Base-by-base conservation (phyloP, 2,329 filamentous ascomycete genomes). In the Nigrospora osmanthi region DNA sequence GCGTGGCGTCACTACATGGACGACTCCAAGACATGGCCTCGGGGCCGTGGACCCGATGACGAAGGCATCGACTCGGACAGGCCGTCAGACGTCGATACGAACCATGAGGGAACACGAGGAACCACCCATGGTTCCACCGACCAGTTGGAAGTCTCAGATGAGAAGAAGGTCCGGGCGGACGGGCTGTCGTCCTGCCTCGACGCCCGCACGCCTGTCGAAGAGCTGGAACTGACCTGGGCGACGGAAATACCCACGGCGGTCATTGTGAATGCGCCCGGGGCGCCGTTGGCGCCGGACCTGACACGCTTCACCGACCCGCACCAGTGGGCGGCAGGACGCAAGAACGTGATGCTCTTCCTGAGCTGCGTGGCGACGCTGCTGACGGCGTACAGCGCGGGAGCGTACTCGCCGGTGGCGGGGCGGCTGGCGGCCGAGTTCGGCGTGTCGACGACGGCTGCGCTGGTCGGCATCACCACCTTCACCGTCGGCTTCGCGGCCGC, bases 341-440 rank as follows among this genome's bases (percentile, higher is more conserved):
- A 96, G 61, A 73, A 71, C 19, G 62, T 86, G 47, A 80, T 87
- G 54, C 79, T 91, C 10, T 76, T 74, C 56, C 72, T 95, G 12
- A 87, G 85, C 10, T 94, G 86, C 59, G 63, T 81, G 7, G 87
- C 87, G 1, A 94, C 89, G 0, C 75, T 80, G 16, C 66, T 90
- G 42, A 87, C 89, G 0, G 89, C 88, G 7, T 94, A 90, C 61
- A 78, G 85, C 0, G 86, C 89, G 0, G 89, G 89, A 3, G 78
- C 87, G 3, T 93, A 93, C 62, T 85, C 83, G 7, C 83, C 88
- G 0, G 79, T 86, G 0, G 69, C 81, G 0, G 62, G 63, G 6
- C 75, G 86, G 43, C 81, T 95, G 71, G 75, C 74, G 1, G 61
- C 67, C 2, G 77, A 86, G 56, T 87, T 87, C 66, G 62, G 75